Conservation (phyloP, 2,329 filamentous ascomycete genomes). For the Trichophyton schoenleinii region DNA sequence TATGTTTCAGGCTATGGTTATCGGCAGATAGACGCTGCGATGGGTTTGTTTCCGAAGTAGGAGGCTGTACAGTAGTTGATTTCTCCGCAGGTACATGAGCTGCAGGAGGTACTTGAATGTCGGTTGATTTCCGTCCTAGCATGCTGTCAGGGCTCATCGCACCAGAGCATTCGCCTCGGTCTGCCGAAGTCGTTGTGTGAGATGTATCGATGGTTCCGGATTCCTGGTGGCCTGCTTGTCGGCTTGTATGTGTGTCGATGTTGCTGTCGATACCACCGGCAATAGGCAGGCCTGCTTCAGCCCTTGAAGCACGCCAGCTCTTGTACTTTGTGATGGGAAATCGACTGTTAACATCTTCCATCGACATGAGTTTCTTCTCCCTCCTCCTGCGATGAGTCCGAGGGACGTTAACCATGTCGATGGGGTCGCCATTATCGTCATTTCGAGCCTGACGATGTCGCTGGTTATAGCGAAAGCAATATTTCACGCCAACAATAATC, state of each 20-base stretch:
- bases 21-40: background rate
- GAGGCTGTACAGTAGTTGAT: background rate
- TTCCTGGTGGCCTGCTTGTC: constrained; percentile 37
- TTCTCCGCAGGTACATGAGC: background rate
- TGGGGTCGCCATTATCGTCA: constrained; percentile 73
- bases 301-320: constrained; percentile 73
- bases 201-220: background rate
- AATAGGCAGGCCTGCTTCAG: constrained; percentile 69
- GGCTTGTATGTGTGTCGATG: constrained; percentile 41
- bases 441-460: constrained; percentile 68
- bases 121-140: background rate
- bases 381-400: constrained; percentile 71
- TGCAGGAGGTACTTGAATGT: background rate
- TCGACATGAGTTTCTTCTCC: constrained; percentile 98
- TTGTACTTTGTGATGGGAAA: constrained; percentile 97
- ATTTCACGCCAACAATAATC: constrained; percentile 99
- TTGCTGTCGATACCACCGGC: constrained; percentile 64
- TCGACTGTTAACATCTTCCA: constrained; percentile 96
- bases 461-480: constrained; percentile 97
- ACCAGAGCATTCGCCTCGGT: background rate
- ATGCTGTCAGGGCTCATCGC: background rate
- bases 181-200: constrained; percentile 9
- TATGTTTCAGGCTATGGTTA: background rate
- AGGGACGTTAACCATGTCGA: constrained; percentile 76
- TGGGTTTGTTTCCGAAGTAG: background rate